Evolutionary conservation across 495 filamentous ascomycete genomes (phyloP), one percentile per base, ranked within the genome.

Genomic region (Aspergillus egyptiacus): DNA sequence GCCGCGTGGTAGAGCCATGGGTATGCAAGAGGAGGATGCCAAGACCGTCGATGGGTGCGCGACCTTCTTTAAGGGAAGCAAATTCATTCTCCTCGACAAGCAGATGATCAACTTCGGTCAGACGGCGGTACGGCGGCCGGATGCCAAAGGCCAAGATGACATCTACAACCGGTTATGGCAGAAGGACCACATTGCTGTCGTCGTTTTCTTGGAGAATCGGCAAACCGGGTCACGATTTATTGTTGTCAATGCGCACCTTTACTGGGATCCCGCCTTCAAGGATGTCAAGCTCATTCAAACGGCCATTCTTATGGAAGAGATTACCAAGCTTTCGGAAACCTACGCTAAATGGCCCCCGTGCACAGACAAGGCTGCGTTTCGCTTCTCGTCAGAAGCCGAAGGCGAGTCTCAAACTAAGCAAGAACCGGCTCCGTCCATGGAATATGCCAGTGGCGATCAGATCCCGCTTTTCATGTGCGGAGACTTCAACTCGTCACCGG

Each of bases 101-200:
- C 84, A 95, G 46, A 61, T 95, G 36, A 80, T 98, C 59, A 89
- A 95, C 65, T 95, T 96, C 64, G 82, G 84, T n/a, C 85, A 87
- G 50, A 85, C 82, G 14, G 91, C 93, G 49, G 93, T 97, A 65
- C 87, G 91, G 48, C 77, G 94, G 41, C 86, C 89, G 5, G 93
- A 96, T 64, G 93, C 94, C 78, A 97, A 96, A 68, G 84, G 87
- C 27, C 85, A 91, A 43, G 86, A 91, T 58, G 94, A 98, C 57
- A 89, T 96, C 50, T 97, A 93, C 75, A 97, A 98, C 62, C 84
- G 93, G 10, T 82, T 97, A 14, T 97, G 96, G 93, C 90, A 91
- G 50, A 86, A 91, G 69, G 93, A 98, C 69, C 87, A 97, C 59
- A 95, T 98, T 57, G 91, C 86, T 10, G 80, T 95, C 15, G 79